phyloP scores from a whole-genome alignment of 495 filamentous ascomycete genomes.

The Thozetella sp. region DNA sequence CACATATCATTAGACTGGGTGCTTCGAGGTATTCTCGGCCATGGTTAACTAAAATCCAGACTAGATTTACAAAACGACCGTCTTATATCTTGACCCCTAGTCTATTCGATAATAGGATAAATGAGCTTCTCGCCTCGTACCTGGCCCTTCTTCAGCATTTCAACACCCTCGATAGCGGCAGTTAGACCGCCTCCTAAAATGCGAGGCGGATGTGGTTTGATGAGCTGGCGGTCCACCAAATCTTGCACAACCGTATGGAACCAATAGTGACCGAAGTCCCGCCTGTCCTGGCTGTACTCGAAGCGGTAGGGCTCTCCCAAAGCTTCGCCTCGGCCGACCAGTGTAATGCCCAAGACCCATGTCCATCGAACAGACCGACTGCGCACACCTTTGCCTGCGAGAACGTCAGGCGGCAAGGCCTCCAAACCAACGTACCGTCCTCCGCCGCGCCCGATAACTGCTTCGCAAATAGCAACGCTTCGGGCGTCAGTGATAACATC shows the following conservation, averaged over 20 bases:
- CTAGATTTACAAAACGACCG: no score
- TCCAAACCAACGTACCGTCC: constrained; percentile 42
- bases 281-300: constrained; percentile 13
- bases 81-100: background rate
- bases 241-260: constrained; percentile 10
- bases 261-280: constrained; percentile 1
- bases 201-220: constrained; percentile 26
- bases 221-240: constrained; percentile 21
- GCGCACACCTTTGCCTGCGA: constrained; percentile 5
- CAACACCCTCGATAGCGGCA: constrained; percentile 23
- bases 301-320: constrained; percentile 23
- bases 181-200: constrained; percentile 19
- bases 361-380: constrained; percentile 17
- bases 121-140: background rate
- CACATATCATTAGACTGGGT: no score
- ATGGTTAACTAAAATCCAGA: no score
- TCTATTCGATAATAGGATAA: background rate
- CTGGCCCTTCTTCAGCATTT: constrained; percentile 11
- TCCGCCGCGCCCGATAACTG: constrained; percentile 38
- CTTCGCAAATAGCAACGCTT: constrained; percentile 40
- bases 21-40: no score
- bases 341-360: constrained; percentile 26
- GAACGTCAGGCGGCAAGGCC: constrained; percentile 23
- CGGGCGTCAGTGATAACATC: constrained; percentile 30
- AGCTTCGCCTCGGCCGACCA: constrained; percentile 24